Evolutionary conservation across 2,329 filamentous ascomycete genomes (phyloP).

Genomic region (Trichophyton mentagrophytes): DNA sequence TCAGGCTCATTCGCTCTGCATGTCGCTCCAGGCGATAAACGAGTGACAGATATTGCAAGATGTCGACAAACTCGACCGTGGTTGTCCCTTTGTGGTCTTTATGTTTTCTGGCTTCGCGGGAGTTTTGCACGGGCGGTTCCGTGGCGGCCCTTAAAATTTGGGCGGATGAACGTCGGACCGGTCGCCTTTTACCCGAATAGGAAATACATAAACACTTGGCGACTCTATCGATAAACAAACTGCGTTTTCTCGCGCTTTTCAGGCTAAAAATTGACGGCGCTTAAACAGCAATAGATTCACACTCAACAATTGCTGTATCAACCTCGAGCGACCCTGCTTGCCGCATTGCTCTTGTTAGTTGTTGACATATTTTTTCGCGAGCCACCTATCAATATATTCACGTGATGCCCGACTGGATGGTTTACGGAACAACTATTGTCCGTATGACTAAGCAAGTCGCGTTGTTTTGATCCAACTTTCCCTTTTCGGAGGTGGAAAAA

Average conservation of each 20-base stretch:
- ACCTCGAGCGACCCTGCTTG: too few relatives aligned
- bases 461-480: constrained; percentile 3
- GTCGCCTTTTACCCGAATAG: not conserved
- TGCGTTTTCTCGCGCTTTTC: not conserved
- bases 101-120: not conserved
- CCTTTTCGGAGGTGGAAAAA: not conserved
- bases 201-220: not conserved
- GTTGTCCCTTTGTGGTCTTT: not conserved
- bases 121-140: too few relatives aligned
- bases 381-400: not conserved
- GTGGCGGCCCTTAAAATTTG: too few relatives aligned
- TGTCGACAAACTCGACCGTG: too few relatives aligned
- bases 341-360: not conserved
- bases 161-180: not conserved
- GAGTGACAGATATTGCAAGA: not conserved
- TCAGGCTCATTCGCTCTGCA: not conserved
- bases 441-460: not conserved
- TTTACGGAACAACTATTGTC: not conserved
- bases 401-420: not conserved
- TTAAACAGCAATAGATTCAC: too few relatives aligned
- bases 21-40: not conserved
- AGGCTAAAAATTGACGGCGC: not conserved
- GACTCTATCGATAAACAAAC: not conserved
- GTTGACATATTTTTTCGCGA: not conserved
- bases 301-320: too few relatives aligned